A percentile compares a stretch with the other conserved stretches of the same genome.
These are phyloP conservation scores for Parachaetomium inaequale DNA, from an alignment of 495 filamentous ascomycete genomes.

Conservation along the genomic window DNA sequence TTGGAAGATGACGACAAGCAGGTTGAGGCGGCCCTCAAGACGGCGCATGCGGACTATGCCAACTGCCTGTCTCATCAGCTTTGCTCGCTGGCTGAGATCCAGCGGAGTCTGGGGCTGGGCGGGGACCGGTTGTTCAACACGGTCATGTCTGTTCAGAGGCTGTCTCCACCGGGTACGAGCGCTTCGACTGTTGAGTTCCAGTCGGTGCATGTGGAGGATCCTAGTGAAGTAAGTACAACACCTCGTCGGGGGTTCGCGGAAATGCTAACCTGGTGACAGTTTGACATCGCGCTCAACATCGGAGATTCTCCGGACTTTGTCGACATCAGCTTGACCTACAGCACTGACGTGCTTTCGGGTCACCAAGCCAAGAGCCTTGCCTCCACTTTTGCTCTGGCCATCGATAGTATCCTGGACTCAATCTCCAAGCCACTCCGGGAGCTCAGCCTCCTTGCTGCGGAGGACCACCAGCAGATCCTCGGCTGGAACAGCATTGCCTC, in stretches of 20 bases:
- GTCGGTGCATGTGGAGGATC: constrained; percentile 11
- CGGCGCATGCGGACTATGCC: background rate
- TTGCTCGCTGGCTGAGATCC: constrained; percentile 14
- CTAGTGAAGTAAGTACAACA: constrained; percentile 3
- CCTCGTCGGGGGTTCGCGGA: background rate
- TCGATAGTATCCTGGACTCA: constrained; percentile 11
- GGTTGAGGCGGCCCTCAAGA: background rate
- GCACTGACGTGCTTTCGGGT: background rate
- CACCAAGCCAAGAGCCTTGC: constrained; percentile 2
- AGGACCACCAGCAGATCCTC: constrained; percentile 5
- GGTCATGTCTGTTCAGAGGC: constrained; percentile 10
- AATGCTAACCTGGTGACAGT: background rate
- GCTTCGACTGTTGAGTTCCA: constrained; percentile 1
- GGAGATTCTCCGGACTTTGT: constrained; percentile 12
- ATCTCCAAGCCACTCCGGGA: background rate
- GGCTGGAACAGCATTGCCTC: constrained; percentile 4
- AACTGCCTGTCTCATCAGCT: constrained; percentile 10
- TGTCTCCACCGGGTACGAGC: background rate
- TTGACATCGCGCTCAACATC: constrained; percentile 11
- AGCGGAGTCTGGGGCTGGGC: background rate
- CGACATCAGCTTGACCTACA: constrained; percentile 12
- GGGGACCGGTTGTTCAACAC: constrained; percentile 9
- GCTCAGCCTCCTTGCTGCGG: background rate
- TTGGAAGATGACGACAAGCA: background rate
- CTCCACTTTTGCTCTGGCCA: constrained; percentile 2